A percentile compares a stretch with the other conserved stretches of the same genome.
Conservation (phyloP, 768 basidiomycete genomes). For the Collybiopsis confluens region DNA sequence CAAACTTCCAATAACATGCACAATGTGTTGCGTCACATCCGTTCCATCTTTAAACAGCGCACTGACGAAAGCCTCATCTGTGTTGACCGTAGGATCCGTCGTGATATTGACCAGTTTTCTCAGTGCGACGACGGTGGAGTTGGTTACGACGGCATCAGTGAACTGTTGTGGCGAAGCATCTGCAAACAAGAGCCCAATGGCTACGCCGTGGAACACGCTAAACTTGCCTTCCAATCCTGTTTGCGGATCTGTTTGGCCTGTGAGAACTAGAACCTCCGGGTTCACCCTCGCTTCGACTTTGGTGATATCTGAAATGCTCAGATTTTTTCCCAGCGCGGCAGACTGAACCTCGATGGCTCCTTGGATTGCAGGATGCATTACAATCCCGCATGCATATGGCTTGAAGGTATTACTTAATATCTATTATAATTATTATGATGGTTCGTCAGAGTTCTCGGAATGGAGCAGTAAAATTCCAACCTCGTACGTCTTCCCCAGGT, state of each 20-base stretch:
- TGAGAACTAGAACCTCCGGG: slow-evolving; percentile 18
- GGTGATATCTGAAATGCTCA: slow-evolving; percentile 11
- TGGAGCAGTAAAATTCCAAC: no score
- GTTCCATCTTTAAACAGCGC: slow-evolving; percentile 13
- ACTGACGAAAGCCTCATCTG: slow-evolving; percentile 15
- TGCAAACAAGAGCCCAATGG: slow-evolving; percentile 16
- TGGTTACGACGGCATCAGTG: slow-evolving; percentile 13
- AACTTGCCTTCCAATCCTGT: slow-evolving; percentile 21
- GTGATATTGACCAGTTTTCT: slow-evolving; percentile 17
- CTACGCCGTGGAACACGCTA: slow-evolving; percentile 19
- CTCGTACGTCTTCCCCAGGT: slow-evolving; percentile 15
- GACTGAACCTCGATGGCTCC: slow-evolving; percentile 17
- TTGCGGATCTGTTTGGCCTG: slow-evolving; percentile 18
- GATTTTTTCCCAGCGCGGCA: slow-evolving; percentile 5
- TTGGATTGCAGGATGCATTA: slow-evolving; percentile 20
- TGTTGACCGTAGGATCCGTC: slow-evolving; percentile 12
- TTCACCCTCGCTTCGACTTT: slow-evolving; percentile 16
- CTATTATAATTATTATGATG: no score
- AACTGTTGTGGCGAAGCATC: slow-evolving; percentile 17
- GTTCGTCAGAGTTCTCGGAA: no score
- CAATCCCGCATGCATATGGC: slow-evolving; percentile 21
- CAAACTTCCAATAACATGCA: slow-evolving; percentile 19
- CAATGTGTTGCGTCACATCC: slow-evolving; percentile 13
- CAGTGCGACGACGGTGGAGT: slow-evolving; percentile 13
- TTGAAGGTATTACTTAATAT: slow-evolving; percentile 19